A percentile compares a stretch with the other conserved stretches of the same genome.
phyloP scores from a whole-genome alignment of 192 early-diverging fungal species.

The Podila clonocystis region DNA sequence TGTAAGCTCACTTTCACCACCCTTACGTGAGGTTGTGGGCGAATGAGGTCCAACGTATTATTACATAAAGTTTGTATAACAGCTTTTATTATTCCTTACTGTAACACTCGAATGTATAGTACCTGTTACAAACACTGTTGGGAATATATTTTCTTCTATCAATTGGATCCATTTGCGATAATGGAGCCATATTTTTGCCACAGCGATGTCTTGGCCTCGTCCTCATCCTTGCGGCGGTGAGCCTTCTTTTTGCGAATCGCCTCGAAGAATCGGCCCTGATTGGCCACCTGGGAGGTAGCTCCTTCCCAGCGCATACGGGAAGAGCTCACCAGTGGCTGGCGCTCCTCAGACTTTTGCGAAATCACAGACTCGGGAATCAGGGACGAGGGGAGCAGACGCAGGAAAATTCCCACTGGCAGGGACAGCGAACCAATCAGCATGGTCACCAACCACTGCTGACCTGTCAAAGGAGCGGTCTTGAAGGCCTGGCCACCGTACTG shows the following conservation, averaged over 20 bases:
- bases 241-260: constrained; percentile 2
- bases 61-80: too few species aligned
- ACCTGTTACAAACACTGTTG: too few species aligned
- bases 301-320: constrained; percentile 31
- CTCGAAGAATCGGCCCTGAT: constrained; percentile 3
- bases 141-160: too few species aligned
- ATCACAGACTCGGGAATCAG: constrained; percentile 50
- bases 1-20: too few species aligned
- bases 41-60: too few species aligned
- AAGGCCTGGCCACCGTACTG: constrained; percentile 91
- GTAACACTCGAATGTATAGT: too few species aligned
- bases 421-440: constrained; percentile 83
- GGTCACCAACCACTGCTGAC: constrained; percentile 81
- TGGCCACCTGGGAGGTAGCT: constrained; percentile 4
- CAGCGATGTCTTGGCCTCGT: neutral
- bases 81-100: too few species aligned
- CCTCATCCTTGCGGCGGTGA: neutral
- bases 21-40: too few species aligned
- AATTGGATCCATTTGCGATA: too few species aligned
- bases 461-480: constrained; percentile 75
- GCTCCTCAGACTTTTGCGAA: constrained; percentile 40
- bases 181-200: too few species aligned
- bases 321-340: constrained; percentile 34
- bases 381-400: constrained; percentile 83
- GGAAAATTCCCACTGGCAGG: constrained; percentile 80